Evolutionary conservation across 495 filamentous ascomycete genomes (phyloP), one percentile per base, ranked within the genome.

Genomic region (Parmelia sp.): DNA sequence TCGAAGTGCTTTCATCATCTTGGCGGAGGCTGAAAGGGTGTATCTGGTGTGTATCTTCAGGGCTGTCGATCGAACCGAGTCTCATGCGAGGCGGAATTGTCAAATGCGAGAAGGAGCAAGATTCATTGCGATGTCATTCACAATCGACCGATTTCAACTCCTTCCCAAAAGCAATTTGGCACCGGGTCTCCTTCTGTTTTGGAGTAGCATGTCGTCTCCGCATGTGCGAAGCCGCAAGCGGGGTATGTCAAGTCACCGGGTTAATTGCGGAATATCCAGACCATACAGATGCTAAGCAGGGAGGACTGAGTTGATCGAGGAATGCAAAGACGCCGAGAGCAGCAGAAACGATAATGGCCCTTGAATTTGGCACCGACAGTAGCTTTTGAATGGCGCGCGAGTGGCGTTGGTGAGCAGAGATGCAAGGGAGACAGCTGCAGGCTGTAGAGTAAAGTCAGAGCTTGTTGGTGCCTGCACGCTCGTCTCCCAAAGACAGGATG

Each of bases 1-100:
- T 4, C 76, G 70, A 55, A 79, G 70, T 10, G 78, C 77, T 69
- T 77, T 73, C 78, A 79, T 80, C 42, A 55, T 74, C 58, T 47
- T 58, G 66, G 37, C 11, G 33, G 25, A 42, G 19, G 31, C n/a
- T 58, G 25, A 0, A 29, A 27, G 14, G n/a, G 9, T 17, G 35
- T 35, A n/a, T n/a, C n/a, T n/a, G n/a, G n/a, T n/a, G 35, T 36
- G 35, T 58, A 31, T 27, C 31, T 14, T 0, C 56, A 25, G 27
- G 12, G 25, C 19, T 17, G 17, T 12, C 11, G 31, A 42, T 10
- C 8, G 35, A 6, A 29, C 0, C 4, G 11, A 21, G 27, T 12
- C 42, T 40, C 39, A 15, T 19, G 4, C 40, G 7, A 15, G 1
- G 14, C 51, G 42, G 15, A 25, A 7, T n/a, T 45, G 8, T 42